Evolutionary conservation across 768 basidiomycete genomes (phyloP).

Genomic region (Austroboletus festivus): DNA sequence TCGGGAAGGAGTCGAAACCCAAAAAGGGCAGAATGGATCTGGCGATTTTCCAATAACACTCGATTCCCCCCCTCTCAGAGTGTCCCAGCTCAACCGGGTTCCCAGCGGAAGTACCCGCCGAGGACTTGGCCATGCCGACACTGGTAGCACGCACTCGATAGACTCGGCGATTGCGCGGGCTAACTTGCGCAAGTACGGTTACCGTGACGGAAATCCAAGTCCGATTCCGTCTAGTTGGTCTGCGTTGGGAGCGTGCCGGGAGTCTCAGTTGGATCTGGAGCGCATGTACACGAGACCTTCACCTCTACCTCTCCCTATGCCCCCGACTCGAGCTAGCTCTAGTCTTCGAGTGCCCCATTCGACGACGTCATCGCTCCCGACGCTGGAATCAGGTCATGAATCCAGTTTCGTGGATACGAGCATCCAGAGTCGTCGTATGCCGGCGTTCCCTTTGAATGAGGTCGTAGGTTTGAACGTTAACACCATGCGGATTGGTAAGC

Average conservation of each 20-base stretch:
- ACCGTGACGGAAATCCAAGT: no score
- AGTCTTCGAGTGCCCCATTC: no score
- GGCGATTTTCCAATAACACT: neutral
- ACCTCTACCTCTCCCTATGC: slow-evolving; percentile 3
- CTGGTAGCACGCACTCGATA: slow-evolving; percentile 26
- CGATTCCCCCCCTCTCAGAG: neutral
- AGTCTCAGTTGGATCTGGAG: slow-evolving; percentile 16
- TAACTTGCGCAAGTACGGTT: slow-evolving; percentile 25
- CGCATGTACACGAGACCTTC: neutral
- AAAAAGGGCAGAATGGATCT: no score
- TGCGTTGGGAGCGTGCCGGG: slow-evolving; percentile 9
- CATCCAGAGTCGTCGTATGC: neutral
- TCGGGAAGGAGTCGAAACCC: no score
- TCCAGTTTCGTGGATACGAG: slow-evolving; percentile 1
- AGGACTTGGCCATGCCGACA: slow-evolving; percentile 7
- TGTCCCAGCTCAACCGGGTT: slow-evolving; percentile 7
- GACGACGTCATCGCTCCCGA: slow-evolving; percentile 4
- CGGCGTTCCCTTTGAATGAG: slow-evolving; percentile 2
- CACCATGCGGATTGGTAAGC: neutral
- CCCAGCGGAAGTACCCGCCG: neutral
- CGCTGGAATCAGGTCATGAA: slow-evolving; percentile 2
- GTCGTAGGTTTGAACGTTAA: neutral
- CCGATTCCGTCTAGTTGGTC: slow-evolving; percentile 25
- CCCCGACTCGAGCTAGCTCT: neutral
- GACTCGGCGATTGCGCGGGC: slow-evolving; percentile 21